Evolutionary conservation across 306 rosid genomes (phyloP).

Genomic region (Prunus dulcis): DNA sequence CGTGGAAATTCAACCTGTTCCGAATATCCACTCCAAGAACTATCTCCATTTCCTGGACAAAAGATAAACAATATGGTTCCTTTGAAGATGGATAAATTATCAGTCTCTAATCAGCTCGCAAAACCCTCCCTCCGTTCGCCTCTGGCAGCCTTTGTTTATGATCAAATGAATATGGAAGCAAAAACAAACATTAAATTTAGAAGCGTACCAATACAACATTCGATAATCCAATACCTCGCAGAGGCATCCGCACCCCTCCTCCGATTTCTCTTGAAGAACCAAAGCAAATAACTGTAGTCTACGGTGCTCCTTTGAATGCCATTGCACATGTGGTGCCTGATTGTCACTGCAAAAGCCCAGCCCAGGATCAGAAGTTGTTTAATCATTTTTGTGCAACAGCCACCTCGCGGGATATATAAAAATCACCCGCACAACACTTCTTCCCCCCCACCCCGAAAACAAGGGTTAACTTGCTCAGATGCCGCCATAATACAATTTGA

Average conservation of each 20-base stretch:
- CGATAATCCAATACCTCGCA: slow-evolving; percentile 35
- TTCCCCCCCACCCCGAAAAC: slow-evolving; percentile 9
- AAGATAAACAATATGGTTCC: slow-evolving; percentile 22
- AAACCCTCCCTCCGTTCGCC: slow-evolving; percentile 29
- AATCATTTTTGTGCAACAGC: slow-evolving; percentile 26
- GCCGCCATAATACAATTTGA: slow-evolving; percentile 28
- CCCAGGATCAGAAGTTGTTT: slow-evolving; percentile 29
- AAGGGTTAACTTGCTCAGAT: slow-evolving; percentile 17
- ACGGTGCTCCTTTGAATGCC: slow-evolving; percentile 19
- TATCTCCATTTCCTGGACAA: slow-evolving; percentile 32
- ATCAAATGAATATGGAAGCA: slow-evolving; percentile 53
- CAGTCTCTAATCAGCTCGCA: slow-evolving; percentile 32
- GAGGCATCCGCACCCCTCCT: slow-evolving; percentile 24
- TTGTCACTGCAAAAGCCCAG: slow-evolving; percentile 23
- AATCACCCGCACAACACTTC: slow-evolving; percentile 29
- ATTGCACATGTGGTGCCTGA: slow-evolving; percentile 13
- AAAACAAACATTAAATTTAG: slow-evolving; percentile 46
- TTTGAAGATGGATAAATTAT: slow-evolving; percentile 13
- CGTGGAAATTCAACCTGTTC: slow-evolving; percentile 36
- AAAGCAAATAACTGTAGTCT: slow-evolving; percentile 19
- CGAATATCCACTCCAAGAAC: slow-evolving; percentile 25
- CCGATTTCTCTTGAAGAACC: slow-evolving; percentile 23
- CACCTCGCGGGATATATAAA: slow-evolving; percentile 40
- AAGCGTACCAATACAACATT: slow-evolving; percentile 47
- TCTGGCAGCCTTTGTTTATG: slow-evolving; percentile 41